Evolutionary conservation across 371 early-diverging fungal genomes (phyloP).

Genomic region (Rhizomucor miehei): DNA sequence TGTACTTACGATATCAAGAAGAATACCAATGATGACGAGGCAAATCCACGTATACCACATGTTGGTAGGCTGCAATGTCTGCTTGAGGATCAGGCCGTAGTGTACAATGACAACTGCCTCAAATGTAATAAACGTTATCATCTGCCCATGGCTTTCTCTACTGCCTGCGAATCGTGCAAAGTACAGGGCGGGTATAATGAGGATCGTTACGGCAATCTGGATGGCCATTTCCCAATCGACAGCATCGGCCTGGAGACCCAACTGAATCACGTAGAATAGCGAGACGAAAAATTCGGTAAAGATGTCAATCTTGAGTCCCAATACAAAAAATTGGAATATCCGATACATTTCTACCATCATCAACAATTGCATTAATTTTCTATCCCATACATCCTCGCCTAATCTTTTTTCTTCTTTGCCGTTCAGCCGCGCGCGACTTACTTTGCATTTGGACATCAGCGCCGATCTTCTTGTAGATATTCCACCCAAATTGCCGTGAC

Average conservation of each 20-base stretch:
- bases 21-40: conserved; percentile 37
- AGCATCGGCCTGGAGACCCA: conserved; percentile 21
- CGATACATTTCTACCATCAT: conserved; percentile 40
- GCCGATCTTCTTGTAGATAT: conserved; percentile 40
- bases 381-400: too few relatives aligned
- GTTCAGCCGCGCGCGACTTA: conserved; percentile 8
- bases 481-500: conserved; percentile 40
- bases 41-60: conserved; percentile 52
- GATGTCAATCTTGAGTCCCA: conserved; percentile 45
- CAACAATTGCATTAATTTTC: background rate
- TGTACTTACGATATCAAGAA: conserved; percentile 15
- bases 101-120: conserved; percentile 36
- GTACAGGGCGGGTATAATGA: conserved; percentile 42
- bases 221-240: conserved; percentile 33
- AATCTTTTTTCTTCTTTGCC: background rate
- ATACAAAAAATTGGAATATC: conserved; percentile 47
- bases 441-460: conserved; percentile 34
- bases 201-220: conserved; percentile 35
- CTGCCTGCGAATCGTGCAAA: conserved; percentile 45
- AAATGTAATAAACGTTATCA: conserved; percentile 40
- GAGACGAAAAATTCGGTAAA: conserved; percentile 46
- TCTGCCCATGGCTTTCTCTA: conserved; percentile 34
- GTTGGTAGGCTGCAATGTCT: conserved; percentile 38
- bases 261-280: conserved; percentile 44
- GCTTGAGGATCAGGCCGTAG: conserved; percentile 31